Evolutionary conservation across 352 stramenopile genomes (phyloP).

Genomic region (Pythium dissotocum): DNA sequence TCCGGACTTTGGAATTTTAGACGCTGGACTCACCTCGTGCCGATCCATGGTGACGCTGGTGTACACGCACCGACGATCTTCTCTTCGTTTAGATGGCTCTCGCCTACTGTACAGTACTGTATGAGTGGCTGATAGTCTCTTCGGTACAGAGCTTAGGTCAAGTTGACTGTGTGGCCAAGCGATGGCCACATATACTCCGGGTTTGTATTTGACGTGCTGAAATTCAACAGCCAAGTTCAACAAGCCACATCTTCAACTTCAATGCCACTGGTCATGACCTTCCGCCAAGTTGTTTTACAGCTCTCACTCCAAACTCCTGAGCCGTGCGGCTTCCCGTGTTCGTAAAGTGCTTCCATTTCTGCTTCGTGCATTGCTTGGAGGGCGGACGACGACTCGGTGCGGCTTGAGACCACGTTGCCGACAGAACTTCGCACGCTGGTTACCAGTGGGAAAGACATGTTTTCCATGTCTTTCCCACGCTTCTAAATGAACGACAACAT

Average conservation of each 20-base stretch:
- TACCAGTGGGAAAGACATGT: neutral
- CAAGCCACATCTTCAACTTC: constrained; percentile 2
- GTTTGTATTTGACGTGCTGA: neutral
- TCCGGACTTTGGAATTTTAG: neutral
- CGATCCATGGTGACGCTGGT: neutral
- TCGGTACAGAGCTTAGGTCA: neutral
- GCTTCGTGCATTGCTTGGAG: neutral
- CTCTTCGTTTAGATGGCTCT: no score
- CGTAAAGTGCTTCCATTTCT: neutral
- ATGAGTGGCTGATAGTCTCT: neutral
- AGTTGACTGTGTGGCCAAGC: neutral
- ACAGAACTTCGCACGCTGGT: neutral
- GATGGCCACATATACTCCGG: neutral
- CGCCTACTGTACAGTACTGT: no score
- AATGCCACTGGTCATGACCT: neutral
- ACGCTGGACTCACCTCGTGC: neutral
- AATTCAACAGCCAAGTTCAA: constrained; percentile 2
- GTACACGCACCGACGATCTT: neutral
- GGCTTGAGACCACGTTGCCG: neutral
- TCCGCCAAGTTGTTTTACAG: neutral
- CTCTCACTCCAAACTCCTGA: neutral
- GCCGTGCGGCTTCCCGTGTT: neutral
- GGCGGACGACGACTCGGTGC: neutral
- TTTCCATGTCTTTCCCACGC: neutral
- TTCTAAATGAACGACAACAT: neutral